These are phyloP conservation scores for Tetratostichococcus sp. DNA, from an alignment of 139 green algal species.

Conservation along the genomic window DNA sequence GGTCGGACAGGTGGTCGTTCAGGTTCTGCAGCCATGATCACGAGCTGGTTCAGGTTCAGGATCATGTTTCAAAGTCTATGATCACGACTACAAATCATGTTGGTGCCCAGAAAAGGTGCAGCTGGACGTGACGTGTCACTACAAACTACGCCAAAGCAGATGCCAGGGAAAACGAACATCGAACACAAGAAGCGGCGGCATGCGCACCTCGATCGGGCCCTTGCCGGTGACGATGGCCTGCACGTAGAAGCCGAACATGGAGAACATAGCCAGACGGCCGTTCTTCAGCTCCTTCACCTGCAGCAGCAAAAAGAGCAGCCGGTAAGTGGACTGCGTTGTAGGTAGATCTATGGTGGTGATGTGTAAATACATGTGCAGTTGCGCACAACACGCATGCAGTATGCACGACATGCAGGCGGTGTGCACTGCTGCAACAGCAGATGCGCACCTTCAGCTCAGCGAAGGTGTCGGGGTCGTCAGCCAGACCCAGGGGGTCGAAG, in stretches of 20 bases:
- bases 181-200: no score
- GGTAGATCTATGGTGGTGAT: no score
- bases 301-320: neutral
- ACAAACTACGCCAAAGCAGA: no score
- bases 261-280: slow-evolving; percentile 60
- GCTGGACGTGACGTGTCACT: no score
- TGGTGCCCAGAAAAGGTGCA: no score
- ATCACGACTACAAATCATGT: no score
- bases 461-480: slow-evolving; percentile 91
- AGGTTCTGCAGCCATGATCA: slow-evolving; percentile 17
- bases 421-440: no score
- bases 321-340: neutral
- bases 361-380: neutral
- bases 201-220: slow-evolving; percentile 14
- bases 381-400: neutral
- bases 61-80: no score
- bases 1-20: slow-evolving; percentile 29
- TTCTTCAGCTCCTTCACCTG: slow-evolving; percentile 81
- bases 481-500: slow-evolving; percentile 91
- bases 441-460: slow-evolving; percentile 77
- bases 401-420: neutral
- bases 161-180: no score
- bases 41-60: no score
- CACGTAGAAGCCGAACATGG: slow-evolving; percentile 62
- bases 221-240: slow-evolving; percentile 66